Evolutionary conservation across 106 monocot species (phyloP).

Genomic region (Allium cepa): DNA sequence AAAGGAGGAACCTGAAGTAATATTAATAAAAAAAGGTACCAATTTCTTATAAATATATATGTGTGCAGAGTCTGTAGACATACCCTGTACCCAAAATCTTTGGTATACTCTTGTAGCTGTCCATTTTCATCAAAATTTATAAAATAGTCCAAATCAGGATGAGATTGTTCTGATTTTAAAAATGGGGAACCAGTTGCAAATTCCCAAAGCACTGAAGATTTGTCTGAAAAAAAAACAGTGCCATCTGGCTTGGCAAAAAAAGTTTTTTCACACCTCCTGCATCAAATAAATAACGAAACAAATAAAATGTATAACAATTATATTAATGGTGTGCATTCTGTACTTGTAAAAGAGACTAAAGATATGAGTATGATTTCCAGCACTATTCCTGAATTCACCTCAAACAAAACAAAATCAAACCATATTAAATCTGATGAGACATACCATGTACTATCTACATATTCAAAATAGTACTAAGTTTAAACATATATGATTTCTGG

Average conservation of each 20-base stretch:
- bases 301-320: too few species aligned
- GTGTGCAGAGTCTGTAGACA: not conserved
- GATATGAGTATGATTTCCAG: too few species aligned
- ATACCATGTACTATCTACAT: too few species aligned
- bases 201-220: conserved; percentile 15
- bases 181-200: conserved; percentile 26
- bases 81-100: conserved; percentile 27
- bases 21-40: conserved; percentile 4
- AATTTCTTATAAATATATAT: not conserved
- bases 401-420: too few species aligned
- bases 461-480: too few species aligned
- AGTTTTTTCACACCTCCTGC: too few species aligned
- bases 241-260: conserved; percentile 10
- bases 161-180: conserved; percentile 21
- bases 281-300: too few species aligned
- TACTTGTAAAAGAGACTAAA: too few species aligned
- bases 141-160: conserved; percentile 18
- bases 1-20: not conserved
- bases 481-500: too few species aligned
- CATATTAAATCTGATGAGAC: too few species aligned
- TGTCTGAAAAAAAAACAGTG: conserved; percentile 19
- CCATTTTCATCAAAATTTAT: conserved; percentile 23
- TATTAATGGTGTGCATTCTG: too few species aligned
- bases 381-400: too few species aligned
- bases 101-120: conserved; percentile 23